A percentile compares a stretch with the other conserved stretches of the same genome.
Conservation (phyloP, 768 basidiomycete genomes). For the Sporobolomyces phaffii region DNA sequence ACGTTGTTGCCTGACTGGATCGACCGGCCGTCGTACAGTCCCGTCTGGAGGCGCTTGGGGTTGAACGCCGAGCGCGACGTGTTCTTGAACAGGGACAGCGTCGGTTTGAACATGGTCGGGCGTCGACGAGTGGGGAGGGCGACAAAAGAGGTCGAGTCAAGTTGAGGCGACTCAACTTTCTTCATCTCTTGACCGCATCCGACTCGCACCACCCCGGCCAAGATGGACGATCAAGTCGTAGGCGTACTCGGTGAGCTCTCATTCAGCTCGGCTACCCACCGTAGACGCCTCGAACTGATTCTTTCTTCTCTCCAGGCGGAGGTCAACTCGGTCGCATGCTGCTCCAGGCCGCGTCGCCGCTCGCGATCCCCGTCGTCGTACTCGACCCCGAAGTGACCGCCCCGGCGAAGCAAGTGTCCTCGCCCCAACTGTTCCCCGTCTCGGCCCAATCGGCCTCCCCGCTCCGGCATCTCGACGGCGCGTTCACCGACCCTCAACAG, state of each 20-base stretch:
- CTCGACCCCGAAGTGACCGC: constrained; percentile 73
- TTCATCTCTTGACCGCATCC: neutral
- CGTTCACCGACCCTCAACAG: constrained; percentile 71
- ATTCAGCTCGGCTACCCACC: neutral
- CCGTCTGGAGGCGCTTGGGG: constrained; percentile 72
- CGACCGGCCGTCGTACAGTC: constrained; percentile 75
- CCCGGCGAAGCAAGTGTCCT: constrained; percentile 78
- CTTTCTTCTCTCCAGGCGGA: constrained; percentile 55
- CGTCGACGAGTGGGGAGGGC: neutral
- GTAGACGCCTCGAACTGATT: neutral
- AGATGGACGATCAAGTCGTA: constrained; percentile 38
- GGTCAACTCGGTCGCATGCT: constrained; percentile 98
- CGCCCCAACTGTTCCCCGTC: constrained; percentile 52
- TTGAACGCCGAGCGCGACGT: constrained; percentile 54
- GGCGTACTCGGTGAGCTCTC: constrained; percentile 30
- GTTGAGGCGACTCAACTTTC: neutral
- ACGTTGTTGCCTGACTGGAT: constrained; percentile 68
- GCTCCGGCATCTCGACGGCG: constrained; percentile 71
- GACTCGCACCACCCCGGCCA: neutral
- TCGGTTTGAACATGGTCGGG: constrained; percentile 21
- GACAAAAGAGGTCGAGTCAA: neutral
- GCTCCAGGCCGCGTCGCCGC: constrained; percentile 74
- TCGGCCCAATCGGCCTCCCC: constrained; percentile 42
- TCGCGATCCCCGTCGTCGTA: constrained; percentile 74
- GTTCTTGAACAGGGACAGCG: constrained; percentile 15